phyloP scores from a whole-genome alignment of 768 basidiomycete genomes.

The Termitomyces sp. region DNA sequence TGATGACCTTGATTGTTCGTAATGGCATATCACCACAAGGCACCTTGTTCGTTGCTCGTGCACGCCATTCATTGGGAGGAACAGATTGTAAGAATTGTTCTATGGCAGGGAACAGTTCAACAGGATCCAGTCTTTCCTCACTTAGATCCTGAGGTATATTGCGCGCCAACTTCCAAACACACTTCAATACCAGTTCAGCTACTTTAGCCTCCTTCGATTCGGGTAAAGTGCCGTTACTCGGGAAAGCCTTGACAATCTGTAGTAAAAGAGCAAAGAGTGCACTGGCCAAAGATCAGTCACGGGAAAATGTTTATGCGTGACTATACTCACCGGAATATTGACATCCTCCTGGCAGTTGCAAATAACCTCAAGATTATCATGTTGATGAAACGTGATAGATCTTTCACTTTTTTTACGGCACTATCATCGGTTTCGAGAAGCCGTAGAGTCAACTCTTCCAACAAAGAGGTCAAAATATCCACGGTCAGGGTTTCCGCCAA shows the following conservation, averaged over 20 bases:
- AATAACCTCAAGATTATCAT: slow-evolving; percentile 95
- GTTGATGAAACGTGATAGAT: slow-evolving; percentile 94
- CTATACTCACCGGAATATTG: slow-evolving; percentile 75
- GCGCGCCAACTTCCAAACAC: slow-evolving; percentile 95
- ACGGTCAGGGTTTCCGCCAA: slow-evolving; percentile 86
- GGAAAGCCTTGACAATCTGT: slow-evolving; percentile 82
- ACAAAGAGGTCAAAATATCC: slow-evolving; percentile 76
- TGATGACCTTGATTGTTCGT: slow-evolving; percentile 95
- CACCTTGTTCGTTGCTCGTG: slow-evolving; percentile 82
- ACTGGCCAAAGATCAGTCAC: slow-evolving; percentile 27
- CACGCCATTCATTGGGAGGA: slow-evolving; percentile 94
- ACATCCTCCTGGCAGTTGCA: slow-evolving; percentile 84
- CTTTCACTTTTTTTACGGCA: slow-evolving; percentile 77
- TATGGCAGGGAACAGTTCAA: slow-evolving; percentile 86
- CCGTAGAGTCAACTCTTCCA: slow-evolving; percentile 88
- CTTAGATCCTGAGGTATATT: slow-evolving; percentile 90
- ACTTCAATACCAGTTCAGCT: slow-evolving; percentile 90
- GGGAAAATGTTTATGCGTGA: slow-evolving; percentile 1
- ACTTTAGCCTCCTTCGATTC: slow-evolving; percentile 85
- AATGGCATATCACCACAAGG: slow-evolving; percentile 98
- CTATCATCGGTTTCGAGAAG: slow-evolving; percentile 93
- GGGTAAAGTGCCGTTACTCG: slow-evolving; percentile 58
- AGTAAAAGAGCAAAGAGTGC: slow-evolving; percentile 78
- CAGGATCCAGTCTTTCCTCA: slow-evolving; percentile 74
- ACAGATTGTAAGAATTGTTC: slow-evolving; percentile 93